Conservation (phyloP, 805 yeast species). For the Cyberlindnera mycetangii region DNA sequence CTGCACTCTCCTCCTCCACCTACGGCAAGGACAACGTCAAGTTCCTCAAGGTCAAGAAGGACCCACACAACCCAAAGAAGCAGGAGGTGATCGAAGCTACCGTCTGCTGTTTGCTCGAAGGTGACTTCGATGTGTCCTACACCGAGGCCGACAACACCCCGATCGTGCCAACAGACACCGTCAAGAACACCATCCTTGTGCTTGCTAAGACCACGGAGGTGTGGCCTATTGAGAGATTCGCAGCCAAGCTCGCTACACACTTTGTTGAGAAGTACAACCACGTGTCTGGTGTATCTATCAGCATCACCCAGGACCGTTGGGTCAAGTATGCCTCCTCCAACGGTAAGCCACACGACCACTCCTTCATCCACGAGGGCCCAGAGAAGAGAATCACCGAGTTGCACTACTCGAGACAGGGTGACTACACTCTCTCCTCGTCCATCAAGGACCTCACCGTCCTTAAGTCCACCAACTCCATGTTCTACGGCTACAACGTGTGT, state of each 20-base stretch:
- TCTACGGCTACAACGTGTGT: constrained; percentile 81
- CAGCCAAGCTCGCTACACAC: constrained; percentile 79
- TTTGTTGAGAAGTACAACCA: constrained; percentile 75
- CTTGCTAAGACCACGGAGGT: constrained; percentile 81
- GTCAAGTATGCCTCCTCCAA: constrained; percentile 69
- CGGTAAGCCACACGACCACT: constrained; percentile 78
- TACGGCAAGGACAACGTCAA: constrained; percentile 95
- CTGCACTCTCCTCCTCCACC: constrained; percentile 44
- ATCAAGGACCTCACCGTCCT: constrained; percentile 78
- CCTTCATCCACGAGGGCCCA: constrained; percentile 81
- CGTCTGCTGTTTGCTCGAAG: constrained; percentile 70
- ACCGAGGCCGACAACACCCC: constrained; percentile 84
- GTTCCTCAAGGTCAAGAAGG: constrained; percentile 83
- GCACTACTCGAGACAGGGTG: constrained; percentile 48
- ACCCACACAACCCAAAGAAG: constrained; percentile 62
- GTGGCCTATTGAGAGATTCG: constrained; percentile 90
- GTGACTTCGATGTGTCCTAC: constrained; percentile 76
- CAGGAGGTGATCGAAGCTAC: constrained; percentile 88
- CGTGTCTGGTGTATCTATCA: constrained; percentile 66
- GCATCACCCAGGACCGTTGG: constrained; percentile 77
- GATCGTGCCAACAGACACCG: constrained; percentile 94
- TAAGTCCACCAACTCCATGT: constrained; percentile 91
- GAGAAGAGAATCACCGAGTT: constrained; percentile 67
- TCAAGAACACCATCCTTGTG: constrained; percentile 81
- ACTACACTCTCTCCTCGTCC: constrained; percentile 60